Conservation (phyloP, 2,329 filamentous ascomycete genomes). For the Paramyrothecium roridum region DNA sequence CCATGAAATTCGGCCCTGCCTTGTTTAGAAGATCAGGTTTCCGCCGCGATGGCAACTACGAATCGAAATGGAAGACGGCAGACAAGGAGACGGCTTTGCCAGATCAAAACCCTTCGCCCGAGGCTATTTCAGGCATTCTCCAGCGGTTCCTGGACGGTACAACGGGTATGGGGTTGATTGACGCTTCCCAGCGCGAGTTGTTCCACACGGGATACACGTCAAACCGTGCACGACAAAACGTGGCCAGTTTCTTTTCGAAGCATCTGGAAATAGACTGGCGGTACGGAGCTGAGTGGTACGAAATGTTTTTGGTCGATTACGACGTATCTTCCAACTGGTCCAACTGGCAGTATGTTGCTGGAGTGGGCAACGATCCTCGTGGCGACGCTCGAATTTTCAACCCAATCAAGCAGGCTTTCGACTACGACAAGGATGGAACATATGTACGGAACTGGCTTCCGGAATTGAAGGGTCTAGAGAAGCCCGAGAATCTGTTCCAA, state of each 20-base stretch:
- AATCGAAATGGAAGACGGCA: constrained; percentile 48
- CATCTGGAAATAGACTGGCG: constrained; percentile 77
- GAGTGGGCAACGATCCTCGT: constrained; percentile 76
- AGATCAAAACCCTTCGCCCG: constrained; percentile 36
- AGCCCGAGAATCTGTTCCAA: constrained; percentile 63
- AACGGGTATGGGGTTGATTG: constrained; percentile 74
- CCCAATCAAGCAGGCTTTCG: constrained; percentile 74
- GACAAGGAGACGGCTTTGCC: constrained; percentile 20
- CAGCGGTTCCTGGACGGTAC: constrained; percentile 61
- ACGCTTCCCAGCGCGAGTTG: constrained; percentile 73
- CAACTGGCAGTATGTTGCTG: constrained; percentile 80
- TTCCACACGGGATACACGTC: constrained; percentile 75
- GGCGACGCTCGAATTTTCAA: constrained; percentile 74
- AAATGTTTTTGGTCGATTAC: constrained; percentile 71
- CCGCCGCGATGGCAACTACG: constrained; percentile 37
- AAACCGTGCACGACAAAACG: constrained; percentile 73
- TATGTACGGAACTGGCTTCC: constrained; percentile 74
- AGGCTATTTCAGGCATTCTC: constrained; percentile 45
- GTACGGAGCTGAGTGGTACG: constrained; percentile 79
- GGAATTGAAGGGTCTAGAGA: constrained; percentile 56
- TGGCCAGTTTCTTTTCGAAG: constrained; percentile 70
- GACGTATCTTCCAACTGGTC: constrained; percentile 76
- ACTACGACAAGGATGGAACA: constrained; percentile 68
- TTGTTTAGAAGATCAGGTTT: constrained; percentile 68
- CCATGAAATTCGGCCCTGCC: constrained; percentile 62